Evolutionary conservation across 306 rosid species (phyloP).

Genomic region (Heteromeles arbutifolia): DNA sequence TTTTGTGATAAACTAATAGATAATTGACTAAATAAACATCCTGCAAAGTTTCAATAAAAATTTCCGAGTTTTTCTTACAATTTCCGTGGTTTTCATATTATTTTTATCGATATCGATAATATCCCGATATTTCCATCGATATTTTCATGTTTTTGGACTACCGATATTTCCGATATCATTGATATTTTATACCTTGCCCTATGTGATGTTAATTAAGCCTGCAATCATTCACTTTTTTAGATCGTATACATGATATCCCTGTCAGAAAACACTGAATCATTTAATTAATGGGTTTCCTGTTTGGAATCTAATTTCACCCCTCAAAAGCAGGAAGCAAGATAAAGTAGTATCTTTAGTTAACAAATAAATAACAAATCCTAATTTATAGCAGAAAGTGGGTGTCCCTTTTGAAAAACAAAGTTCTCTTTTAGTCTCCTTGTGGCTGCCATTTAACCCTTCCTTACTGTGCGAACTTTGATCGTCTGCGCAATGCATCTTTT

Average conservation of each 20-base stretch:
- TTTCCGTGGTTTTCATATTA: too few species aligned
- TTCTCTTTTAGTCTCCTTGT: constrained; percentile 21
- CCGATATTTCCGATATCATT: too few species aligned
- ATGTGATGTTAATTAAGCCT: not conserved
- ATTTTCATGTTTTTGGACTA: too few species aligned
- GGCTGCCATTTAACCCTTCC: constrained; percentile 33
- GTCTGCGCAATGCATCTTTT: constrained; percentile 26
- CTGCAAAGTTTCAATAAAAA: too few species aligned
- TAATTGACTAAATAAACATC: too few species aligned
- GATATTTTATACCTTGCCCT: too few species aligned
- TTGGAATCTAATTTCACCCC: constrained; percentile 52
- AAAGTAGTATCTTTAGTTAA: constrained; percentile 28
- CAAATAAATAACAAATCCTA: constrained; percentile 15
- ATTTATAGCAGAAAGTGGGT: constrained; percentile 43
- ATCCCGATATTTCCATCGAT: too few species aligned
- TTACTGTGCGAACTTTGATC: constrained; percentile 13
- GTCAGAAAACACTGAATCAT: constrained; percentile 30
- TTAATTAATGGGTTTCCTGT: constrained; percentile 11
- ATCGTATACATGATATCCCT: constrained; percentile 21
- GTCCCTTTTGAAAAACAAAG: constrained; percentile 44
- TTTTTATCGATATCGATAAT: too few species aligned
- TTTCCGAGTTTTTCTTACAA: too few species aligned
- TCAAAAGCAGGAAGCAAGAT: constrained; percentile 50
- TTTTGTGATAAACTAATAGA: too few species aligned
- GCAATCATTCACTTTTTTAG: not conserved